Evolutionary conservation across 2,329 filamentous ascomycete species (phyloP).

Genomic region (Arachnopeziza araneosa): DNA sequence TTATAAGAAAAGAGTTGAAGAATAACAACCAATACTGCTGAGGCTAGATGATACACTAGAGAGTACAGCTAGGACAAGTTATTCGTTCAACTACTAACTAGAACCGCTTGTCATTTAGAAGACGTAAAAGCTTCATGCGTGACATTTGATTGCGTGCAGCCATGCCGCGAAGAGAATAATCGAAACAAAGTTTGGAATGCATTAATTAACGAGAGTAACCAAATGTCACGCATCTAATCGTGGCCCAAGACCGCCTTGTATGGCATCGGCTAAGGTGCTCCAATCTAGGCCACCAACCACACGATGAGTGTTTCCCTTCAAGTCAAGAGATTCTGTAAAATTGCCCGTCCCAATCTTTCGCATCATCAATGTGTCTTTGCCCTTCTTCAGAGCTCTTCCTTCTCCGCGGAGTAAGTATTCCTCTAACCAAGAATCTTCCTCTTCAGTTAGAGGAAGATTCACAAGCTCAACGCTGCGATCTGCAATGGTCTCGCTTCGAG

Average conservation of each 20-base stretch:
- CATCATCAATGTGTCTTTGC: conserved; percentile 70
- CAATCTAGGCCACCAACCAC: conserved; percentile 27
- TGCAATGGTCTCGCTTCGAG: conserved; percentile 37
- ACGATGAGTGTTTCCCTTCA: conserved; percentile 33
- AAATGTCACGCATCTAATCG: conserved; percentile 6
- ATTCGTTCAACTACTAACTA: too few relatives aligned
- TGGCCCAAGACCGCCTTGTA: conserved; percentile 28
- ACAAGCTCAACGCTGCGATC: conserved; percentile 63
- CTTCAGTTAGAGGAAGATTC: conserved; percentile 62
- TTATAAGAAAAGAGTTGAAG: too few relatives aligned
- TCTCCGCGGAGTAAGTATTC: conserved; percentile 60
- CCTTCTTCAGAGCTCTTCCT: conserved; percentile 57
- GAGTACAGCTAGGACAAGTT: too few relatives aligned
- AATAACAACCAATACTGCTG: too few relatives aligned
- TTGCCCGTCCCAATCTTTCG: conserved; percentile 64
- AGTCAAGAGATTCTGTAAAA: conserved; percentile 42
- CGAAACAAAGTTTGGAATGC: background rate
- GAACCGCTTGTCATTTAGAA: too few relatives aligned
- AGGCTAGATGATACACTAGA: too few relatives aligned
- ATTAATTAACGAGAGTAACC: background rate
- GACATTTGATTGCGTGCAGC: too few relatives aligned
- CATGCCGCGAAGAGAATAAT: too few relatives aligned
- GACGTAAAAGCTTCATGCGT: too few relatives aligned
- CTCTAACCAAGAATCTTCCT: conserved; percentile 71
- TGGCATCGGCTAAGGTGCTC: conserved; percentile 23